A percentile compares a stretch with the other conserved stretches of the same genome.
These are phyloP conservation scores for Cryphonectria carpinicola DNA, from an alignment of 2,329 filamentous ascomycete species.

Conservation along the genomic window DNA sequence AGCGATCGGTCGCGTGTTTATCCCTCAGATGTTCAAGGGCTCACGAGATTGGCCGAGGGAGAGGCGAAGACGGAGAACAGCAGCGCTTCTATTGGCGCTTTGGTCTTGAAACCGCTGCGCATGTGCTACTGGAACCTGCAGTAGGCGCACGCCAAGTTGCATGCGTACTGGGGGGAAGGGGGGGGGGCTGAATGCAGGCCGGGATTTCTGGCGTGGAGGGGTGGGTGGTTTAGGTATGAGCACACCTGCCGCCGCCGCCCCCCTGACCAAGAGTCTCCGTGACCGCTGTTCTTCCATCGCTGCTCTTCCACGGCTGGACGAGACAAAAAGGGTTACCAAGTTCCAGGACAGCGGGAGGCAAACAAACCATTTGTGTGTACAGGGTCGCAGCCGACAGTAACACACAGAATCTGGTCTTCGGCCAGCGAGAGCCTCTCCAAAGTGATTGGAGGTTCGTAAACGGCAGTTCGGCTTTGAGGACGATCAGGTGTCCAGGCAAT, in stretches of 20 bases:
- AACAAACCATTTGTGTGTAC: constrained; percentile 6
- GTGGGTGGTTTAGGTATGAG: constrained; percentile 24
- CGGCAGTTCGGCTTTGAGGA: neutral
- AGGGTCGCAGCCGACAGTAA: constrained; percentile 7
- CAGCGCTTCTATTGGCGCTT: constrained; percentile 27
- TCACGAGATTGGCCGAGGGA: constrained; percentile 11
- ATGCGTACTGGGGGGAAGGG: constrained; percentile 10
- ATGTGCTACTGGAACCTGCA: constrained; percentile 21
- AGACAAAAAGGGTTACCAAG: constrained; percentile 8
- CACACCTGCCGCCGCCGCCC: constrained; percentile 16
- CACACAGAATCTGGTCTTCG: neutral
- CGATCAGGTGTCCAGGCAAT: neutral
- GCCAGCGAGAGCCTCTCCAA: neutral
- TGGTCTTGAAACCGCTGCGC: constrained; percentile 13
- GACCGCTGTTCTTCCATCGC: constrained; percentile 22
- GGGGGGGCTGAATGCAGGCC: constrained; percentile 21
- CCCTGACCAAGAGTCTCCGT: constrained; percentile 26
- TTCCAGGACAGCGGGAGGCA: constrained; percentile 20
- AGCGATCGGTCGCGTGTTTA: constrained; percentile 4
- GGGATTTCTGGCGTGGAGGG: constrained; percentile 23
- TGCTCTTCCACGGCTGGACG: neutral
- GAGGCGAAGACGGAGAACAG: constrained; percentile 15
- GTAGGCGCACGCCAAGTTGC: constrained; percentile 19
- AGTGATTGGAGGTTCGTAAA: neutral
- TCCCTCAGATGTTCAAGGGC: neutral